Percentiles rank a stretch among this genome's conserved stretches.
Evolutionary conservation across 345 rosid genomes (phyloP).

Genomic region (Eucalyptus coolabah): DNA sequence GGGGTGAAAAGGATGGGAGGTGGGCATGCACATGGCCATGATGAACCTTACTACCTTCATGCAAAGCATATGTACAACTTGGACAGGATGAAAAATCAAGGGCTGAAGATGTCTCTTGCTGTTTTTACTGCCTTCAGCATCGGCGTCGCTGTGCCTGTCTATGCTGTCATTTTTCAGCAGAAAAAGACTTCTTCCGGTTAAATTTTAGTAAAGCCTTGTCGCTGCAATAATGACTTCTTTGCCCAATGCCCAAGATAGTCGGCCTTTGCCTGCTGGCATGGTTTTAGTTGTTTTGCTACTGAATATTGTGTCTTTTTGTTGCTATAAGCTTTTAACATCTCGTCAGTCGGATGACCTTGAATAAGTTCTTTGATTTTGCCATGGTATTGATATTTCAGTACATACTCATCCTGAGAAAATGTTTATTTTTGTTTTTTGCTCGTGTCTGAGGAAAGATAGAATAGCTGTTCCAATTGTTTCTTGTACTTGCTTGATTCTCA

Average conservation of each 20-base stretch:
- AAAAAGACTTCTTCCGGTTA: constrained; percentile 71
- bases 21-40: constrained; percentile 52
- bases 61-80: constrained; percentile 98
- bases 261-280: background rate
- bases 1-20: constrained; percentile 78
- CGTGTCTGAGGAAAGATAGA: background rate
- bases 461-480: background rate
- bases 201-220: background rate
- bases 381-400: background rate
- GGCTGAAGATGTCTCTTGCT: constrained; percentile 68
- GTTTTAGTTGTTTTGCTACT: background rate
- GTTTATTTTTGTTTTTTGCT: background rate
- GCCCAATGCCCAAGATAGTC: background rate
- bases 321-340: background rate
- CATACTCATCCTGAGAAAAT: background rate
- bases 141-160: constrained; percentile 75
- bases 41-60: constrained; percentile 73
- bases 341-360: background rate
- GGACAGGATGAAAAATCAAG: constrained; percentile 84
- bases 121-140: constrained; percentile 88
- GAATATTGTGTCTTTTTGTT: background rate
- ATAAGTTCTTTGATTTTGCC: background rate
- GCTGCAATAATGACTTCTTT: background rate
- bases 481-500: background rate
- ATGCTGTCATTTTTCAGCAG: constrained; percentile 94